A percentile compares a stretch with the other conserved stretches of the same genome.
These are phyloP conservation scores for Eucalyptus decipiens DNA, from an alignment of 345 rosid species.

Conservation along the genomic window DNA sequence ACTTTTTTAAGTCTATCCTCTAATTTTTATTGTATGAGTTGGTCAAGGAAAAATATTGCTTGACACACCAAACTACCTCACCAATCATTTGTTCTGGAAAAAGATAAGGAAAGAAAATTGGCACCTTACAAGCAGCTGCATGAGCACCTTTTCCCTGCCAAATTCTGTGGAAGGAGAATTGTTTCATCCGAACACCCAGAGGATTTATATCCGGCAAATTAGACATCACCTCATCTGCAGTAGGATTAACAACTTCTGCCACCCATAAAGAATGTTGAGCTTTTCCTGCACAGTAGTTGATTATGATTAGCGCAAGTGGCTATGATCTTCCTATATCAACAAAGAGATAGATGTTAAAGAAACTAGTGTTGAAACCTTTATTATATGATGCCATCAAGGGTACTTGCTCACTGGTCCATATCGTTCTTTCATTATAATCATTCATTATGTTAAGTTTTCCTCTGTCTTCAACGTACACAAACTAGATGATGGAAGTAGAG, in stretches of 20 bases:
- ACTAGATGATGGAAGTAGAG: constrained; percentile 26
- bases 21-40: not conserved
- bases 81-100: not conserved
- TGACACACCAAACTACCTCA: not conserved
- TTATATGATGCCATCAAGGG: constrained; percentile 86
- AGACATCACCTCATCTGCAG: constrained; percentile 28
- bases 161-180: constrained; percentile 67
- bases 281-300: constrained; percentile 46
- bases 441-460: constrained; percentile 70
- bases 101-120: not conserved
- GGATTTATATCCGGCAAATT: constrained; percentile 32
- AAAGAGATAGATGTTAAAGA: not conserved
- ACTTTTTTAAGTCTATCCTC: not conserved
- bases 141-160: constrained; percentile 94
- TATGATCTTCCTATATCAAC: not conserved
- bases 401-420: constrained; percentile 78
- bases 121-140: constrained; percentile 77
- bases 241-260: constrained; percentile 52
- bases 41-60: not conserved
- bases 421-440: constrained; percentile 83
- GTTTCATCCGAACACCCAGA: constrained; percentile 32
- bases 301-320: not conserved
- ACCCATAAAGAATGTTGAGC: constrained; percentile 95
- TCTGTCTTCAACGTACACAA: constrained; percentile 71
- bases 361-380: constrained; percentile 42